Base-by-base conservation (phyloP, 2,329 filamentous ascomycete genomes). In the Helicocarpus griseus region DNA sequence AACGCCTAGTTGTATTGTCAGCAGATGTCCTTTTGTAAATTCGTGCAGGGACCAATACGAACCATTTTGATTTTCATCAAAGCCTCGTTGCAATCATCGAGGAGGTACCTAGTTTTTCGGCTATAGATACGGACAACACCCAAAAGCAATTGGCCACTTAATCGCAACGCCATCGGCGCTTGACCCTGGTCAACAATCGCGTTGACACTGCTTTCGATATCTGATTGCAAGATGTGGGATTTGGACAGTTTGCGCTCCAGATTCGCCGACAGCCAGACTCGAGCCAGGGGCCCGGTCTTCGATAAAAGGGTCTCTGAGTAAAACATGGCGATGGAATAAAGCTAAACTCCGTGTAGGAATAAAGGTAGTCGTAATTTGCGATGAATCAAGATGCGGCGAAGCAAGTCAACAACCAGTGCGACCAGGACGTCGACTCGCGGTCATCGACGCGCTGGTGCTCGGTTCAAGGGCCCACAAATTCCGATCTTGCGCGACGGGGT, bases 31-130 rank as follows among this genome's bases (percentile, higher is more conserved):
- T 21, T 9, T 9, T 24, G 9, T 24, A 21, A 39, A 35, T 19
- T 24, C 8, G 21, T 19, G 33, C 38, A 24, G 7, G n/a, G n/a
- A n/a, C n/a, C n/a, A n/a, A 22, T 49, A 54, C 77, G 38, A 73
- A 96, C 91, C 89, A 97, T 94, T 68, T 97, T 96, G 63, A 98
- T 96, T 74, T 96, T 97, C 77, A 95, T 85, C 58, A 98, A 76
- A 36, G 91, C 91, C 71, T 98, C 93, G 63, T 95, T 96, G 73
- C 93, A 98, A 67, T 98, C 93, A 64, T 98, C 93, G 45, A 97
- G 77, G 48, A 98, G 76, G 70, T 98, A 98, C 63, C 90, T 86
- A 64, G 93, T 91, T 73, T 98, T 98, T 65, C 93, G 81, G 70
- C 90, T 94, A 71, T 98, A 98, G 65, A 98, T 98, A 65, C 91